Conservation (phyloP, 2,329 filamentous ascomycete genomes). For the Neocatenulostroma microsporum region DNA sequence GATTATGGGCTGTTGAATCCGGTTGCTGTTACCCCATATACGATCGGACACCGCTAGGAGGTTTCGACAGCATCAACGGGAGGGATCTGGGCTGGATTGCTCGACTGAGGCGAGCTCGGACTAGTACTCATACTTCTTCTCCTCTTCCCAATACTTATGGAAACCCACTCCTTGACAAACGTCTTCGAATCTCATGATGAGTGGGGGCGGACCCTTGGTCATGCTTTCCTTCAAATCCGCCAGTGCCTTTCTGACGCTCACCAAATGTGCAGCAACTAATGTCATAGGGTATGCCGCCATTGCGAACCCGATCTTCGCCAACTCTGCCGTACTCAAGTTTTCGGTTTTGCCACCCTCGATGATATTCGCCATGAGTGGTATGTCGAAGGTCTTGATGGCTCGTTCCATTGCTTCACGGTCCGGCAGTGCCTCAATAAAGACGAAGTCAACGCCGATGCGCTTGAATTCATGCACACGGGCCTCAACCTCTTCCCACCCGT, state of each 20-base stretch:
- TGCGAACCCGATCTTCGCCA: slow-evolving; percentile 35
- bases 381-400: slow-evolving; percentile 31
- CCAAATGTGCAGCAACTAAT: slow-evolving; percentile 38
- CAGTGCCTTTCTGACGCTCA: slow-evolving; percentile 33
- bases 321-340: slow-evolving; percentile 34
- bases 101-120: no score
- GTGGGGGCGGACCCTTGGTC: slow-evolving; percentile 35
- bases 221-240: slow-evolving; percentile 38
- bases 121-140: slow-evolving; percentile 9
- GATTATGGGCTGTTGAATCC: no score
- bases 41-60: no score
- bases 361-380: slow-evolving; percentile 39
- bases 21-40: no score
- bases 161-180: slow-evolving; percentile 21
- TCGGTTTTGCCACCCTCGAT: slow-evolving; percentile 38
- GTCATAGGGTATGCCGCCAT: slow-evolving; percentile 41
- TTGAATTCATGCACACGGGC: slow-evolving; percentile 35
- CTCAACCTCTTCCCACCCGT: slow-evolving; percentile 41
- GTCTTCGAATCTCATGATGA: slow-evolving; percentile 38
- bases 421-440: slow-evolving; percentile 42
- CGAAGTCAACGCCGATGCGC: slow-evolving; percentile 38
- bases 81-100: no score
- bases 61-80: no score
- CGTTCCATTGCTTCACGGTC: slow-evolving; percentile 36
- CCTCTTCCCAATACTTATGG: slow-evolving; percentile 7